Evolutionary conservation across 139 green algal genomes (phyloP).

Genomic region (Raphidocelis subcapitata): DNA sequence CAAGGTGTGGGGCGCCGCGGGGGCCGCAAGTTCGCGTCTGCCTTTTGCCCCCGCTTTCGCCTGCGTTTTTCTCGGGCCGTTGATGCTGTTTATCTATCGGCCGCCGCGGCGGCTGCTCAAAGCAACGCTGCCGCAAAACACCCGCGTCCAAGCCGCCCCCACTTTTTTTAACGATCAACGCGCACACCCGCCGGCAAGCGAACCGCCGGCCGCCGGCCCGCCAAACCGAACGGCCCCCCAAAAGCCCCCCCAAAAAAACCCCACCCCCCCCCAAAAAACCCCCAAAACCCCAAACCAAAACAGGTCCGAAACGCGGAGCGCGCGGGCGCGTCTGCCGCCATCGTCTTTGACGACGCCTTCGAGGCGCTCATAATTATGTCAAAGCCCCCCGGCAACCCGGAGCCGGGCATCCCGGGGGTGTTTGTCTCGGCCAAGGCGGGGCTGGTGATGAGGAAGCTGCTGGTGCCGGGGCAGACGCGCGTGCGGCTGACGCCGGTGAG

Average conservation of each 20-base stretch:
- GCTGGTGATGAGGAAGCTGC: slow-evolving; percentile 67
- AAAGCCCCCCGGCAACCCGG: slow-evolving; percentile 52
- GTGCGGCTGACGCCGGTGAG: slow-evolving; percentile 62
- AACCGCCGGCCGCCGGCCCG: no score
- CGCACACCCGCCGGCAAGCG: no score
- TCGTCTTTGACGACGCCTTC: slow-evolving; percentile 69
- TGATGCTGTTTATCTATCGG: not conserved
- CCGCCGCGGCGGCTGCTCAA: not conserved
- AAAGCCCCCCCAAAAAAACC: no score
- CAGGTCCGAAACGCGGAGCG: slow-evolving; percentile 52
- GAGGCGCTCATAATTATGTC: slow-evolving; percentile 81
- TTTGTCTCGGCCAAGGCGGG: slow-evolving; percentile 74
- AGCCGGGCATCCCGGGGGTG: slow-evolving; percentile 73
- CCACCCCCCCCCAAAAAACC: no score
- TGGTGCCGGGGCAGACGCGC: slow-evolving; percentile 35
- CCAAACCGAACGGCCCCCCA: no score
- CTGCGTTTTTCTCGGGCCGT: not conserved
- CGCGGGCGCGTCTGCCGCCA: slow-evolving; percentile 69
- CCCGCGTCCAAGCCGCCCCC: no score
- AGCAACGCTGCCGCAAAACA: no score
- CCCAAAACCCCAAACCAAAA: no score
- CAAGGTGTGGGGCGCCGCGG: slow-evolving; percentile 75
- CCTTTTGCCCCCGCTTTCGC: no score
- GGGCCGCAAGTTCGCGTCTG: no score
- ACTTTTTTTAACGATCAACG: no score